Conservation (phyloP, 768 basidiomycete species). For the Trametes sanguinea region DNA sequence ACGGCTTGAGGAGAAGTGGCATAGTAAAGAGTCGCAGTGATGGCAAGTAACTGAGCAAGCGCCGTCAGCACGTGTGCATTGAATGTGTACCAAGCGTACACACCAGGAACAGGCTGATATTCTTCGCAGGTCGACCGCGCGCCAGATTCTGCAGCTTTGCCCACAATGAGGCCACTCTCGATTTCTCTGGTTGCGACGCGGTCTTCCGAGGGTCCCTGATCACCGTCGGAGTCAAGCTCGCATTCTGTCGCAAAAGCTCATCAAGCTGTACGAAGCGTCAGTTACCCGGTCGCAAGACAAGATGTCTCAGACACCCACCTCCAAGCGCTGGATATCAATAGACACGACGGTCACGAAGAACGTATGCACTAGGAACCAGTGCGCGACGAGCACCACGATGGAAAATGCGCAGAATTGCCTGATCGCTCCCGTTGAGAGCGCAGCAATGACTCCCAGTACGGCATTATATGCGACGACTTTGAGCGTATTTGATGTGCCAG, state of each 20-base stretch:
- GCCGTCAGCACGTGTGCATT: background rate
- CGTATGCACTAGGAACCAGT: constrained; percentile 96
- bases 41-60: constrained; percentile 67
- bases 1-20: constrained; percentile 55
- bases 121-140: constrained; percentile 69
- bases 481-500: constrained; percentile 89
- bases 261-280: constrained; percentile 55
- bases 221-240: constrained; percentile 51
- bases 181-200: constrained; percentile 30
- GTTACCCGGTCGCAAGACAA: constrained; percentile 9
- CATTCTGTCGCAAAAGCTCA: constrained; percentile 79
- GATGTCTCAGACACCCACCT: constrained; percentile 46
- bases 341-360: constrained; percentile 94
- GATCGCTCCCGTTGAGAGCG: constrained; percentile 77
- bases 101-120: constrained; percentile 80
- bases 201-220: constrained; percentile 28
- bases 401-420: constrained; percentile 94
- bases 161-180: constrained; percentile 48
- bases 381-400: constrained; percentile 90
- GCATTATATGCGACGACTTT: constrained; percentile 87
- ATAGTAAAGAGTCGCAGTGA: constrained; percentile 74
- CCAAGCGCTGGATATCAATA: constrained; percentile 93
- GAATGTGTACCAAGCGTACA: constrained; percentile 23
- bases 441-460: constrained; percentile 74
- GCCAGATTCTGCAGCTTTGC: constrained; percentile 48